Evolutionary conservation across 2,329 filamentous ascomycete species (phyloP).

Genomic region (Ophiocordyceps camponoti-saundersi): DNA sequence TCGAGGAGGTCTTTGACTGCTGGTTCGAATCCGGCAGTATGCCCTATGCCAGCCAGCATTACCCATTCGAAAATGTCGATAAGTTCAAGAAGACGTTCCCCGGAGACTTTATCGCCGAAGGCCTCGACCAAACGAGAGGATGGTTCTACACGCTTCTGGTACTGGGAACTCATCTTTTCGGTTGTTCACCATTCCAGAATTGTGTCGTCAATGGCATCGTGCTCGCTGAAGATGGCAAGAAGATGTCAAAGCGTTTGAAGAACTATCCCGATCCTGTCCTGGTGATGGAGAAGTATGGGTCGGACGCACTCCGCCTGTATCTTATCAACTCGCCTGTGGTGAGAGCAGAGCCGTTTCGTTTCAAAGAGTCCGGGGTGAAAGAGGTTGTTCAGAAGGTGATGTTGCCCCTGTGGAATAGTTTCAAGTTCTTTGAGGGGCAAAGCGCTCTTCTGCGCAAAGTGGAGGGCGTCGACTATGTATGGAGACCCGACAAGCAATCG

Average conservation of each 20-base stretch:
- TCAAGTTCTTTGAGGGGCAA: slow-evolving; percentile 90
- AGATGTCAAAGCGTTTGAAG: slow-evolving; percentile 95
- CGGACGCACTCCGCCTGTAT: slow-evolving; percentile 85
- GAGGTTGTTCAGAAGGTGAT: slow-evolving; percentile 88
- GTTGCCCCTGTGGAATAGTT: slow-evolving; percentile 87
- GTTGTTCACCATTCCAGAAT: slow-evolving; percentile 76
- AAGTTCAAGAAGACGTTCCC: slow-evolving; percentile 70
- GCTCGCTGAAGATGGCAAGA: slow-evolving; percentile 86
- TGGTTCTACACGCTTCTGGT: slow-evolving; percentile 95
- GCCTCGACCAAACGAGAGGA: slow-evolving; percentile 81
- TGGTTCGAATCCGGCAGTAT: slow-evolving; percentile 96
- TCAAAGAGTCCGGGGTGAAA: slow-evolving; percentile 85
- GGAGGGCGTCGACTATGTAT: slow-evolving; percentile 57
- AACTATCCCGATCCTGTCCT: slow-evolving; percentile 82
- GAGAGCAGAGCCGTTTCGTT: slow-evolving; percentile 73
- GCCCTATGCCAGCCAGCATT: slow-evolving; percentile 84
- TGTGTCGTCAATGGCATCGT: slow-evolving; percentile 95
- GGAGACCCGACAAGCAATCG: slow-evolving; percentile 58
- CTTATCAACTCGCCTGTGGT: slow-evolving; percentile 95
- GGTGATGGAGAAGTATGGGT: slow-evolving; percentile 77
- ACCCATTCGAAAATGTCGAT: slow-evolving; percentile 79
- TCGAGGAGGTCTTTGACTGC: slow-evolving; percentile 87
- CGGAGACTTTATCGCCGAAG: slow-evolving; percentile 87
- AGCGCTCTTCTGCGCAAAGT: slow-evolving; percentile 76
- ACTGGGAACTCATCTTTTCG: slow-evolving; percentile 75